Base-by-base conservation (phyloP, 1,284 basidiomycete species). In the Xerocomus nothofagi region DNA sequence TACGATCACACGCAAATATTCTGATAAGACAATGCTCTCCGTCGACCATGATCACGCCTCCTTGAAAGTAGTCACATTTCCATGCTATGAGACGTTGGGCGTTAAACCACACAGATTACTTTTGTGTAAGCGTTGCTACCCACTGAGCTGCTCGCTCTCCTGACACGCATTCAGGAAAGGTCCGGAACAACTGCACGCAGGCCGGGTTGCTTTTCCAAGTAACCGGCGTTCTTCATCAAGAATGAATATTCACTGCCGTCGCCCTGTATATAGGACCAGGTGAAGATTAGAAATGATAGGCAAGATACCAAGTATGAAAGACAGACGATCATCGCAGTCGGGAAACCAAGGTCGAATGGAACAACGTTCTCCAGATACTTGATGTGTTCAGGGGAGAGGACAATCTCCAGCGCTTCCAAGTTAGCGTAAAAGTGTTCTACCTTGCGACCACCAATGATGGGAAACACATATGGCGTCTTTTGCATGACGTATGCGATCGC, bases 401-500 rank as follows among this genome's bases (percentile, higher is more conserved):
- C n/a, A 9, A 32, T 32, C n/a, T 32, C 31, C 8, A 32, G 31
- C 10, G n/a, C 31, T 17, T 32, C 31, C n/a, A 32, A 4, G 7
- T 32, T 32, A 11, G 31, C n/a, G 9, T 17, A n/a, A 3, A 32
- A 17, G 31, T 32, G 31, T 32, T 32, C 31, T n/a, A 32, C 31
- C 31, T 32, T 32, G 31, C 31, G 31, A 4, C 31, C 31, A 9
- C 31, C 31, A n/a, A n/a, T n/a, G n/a, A n/a, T n/a, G n/a, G n/a
- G n/a, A n/a, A n/a, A n/a, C n/a, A n/a, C n/a, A n/a, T 32, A 32
- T 9, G 31, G 31, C n/a, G 31, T 17, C 31, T 17, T 32, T 63
- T 73, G 70, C 69, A 77, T 63, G 8, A 78, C 52, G 51, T 78
- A 79, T 11, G 76, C 75, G 43, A 78, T 75, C 68, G 73, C 3